A percentile compares a stretch with the other conserved stretches of the same genome.
Conservation (phyloP, 179 eudicot genomes). For the Beta corolliflora region DNA sequence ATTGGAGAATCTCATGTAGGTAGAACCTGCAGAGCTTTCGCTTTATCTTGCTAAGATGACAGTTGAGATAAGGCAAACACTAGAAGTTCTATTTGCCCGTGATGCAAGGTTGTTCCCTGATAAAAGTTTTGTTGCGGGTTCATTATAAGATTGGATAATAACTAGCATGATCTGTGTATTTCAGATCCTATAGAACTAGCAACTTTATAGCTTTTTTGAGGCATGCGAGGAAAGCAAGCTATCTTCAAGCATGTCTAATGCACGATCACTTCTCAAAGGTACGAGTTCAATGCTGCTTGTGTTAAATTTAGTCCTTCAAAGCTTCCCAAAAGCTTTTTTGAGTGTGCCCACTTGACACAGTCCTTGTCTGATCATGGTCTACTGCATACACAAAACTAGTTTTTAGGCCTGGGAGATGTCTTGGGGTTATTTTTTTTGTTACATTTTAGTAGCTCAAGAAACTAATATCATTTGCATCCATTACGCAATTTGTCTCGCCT, state of each 20-base stretch:
- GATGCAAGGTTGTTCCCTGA: slow-evolving; percentile 70
- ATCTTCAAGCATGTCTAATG: slow-evolving; percentile 97
- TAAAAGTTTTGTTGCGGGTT: slow-evolving; percentile 14
- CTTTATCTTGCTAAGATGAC: slow-evolving; percentile 99
- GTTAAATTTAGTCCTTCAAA: background rate
- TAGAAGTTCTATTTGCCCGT: slow-evolving; percentile 87
- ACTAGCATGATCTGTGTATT: slow-evolving; percentile 22
- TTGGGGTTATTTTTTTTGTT: too few species aligned
- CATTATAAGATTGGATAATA: slow-evolving; percentile 26
- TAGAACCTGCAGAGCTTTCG: slow-evolving; percentile 98
- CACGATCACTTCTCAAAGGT: slow-evolving; percentile 99
- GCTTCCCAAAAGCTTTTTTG: background rate
- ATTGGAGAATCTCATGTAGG: slow-evolving; percentile 53
- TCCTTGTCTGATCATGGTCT: background rate
- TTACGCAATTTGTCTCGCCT: too few species aligned
- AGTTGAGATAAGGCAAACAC: slow-evolving; percentile 81
- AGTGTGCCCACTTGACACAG: background rate
- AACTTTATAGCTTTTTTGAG: slow-evolving; percentile 93
- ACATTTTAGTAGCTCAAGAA: too few species aligned
- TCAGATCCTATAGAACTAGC: slow-evolving; percentile 95
- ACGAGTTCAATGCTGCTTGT: slow-evolving; percentile 23
- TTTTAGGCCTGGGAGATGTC: too few species aligned
- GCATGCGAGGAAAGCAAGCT: slow-evolving; percentile 85
- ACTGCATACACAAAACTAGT: too few species aligned
- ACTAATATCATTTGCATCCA: too few species aligned